Percentiles rank a stretch among this genome's conserved stretches.
phyloP scores from a whole-genome alignment of 352 stramenopile genomes.

The Phytophthora lateralis region DNA sequence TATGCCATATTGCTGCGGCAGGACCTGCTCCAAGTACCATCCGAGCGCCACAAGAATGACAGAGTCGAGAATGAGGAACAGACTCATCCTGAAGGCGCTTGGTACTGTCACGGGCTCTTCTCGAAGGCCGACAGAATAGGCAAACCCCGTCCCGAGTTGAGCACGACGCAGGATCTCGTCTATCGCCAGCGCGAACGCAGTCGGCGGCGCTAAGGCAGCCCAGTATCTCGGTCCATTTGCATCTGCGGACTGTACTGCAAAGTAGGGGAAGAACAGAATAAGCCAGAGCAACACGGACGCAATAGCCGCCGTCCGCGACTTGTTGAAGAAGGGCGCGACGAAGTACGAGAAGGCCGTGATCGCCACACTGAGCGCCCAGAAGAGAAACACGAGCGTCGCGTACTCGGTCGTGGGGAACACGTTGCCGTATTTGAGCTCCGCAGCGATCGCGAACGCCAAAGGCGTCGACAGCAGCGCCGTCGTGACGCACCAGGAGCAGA shows the following conservation, averaged over 20 bases:
- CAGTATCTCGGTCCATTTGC: constrained; percentile 52
- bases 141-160: constrained; percentile 63
- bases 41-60: constrained; percentile 82
- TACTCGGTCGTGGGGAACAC: constrained; percentile 69
- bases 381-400: constrained; percentile 68
- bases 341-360: constrained; percentile 75
- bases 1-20: constrained; percentile 92
- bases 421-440: constrained; percentile 65
- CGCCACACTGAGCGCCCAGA: constrained; percentile 60
- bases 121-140: constrained; percentile 53
- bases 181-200: constrained; percentile 68
- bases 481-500: constrained; percentile 69
- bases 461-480: constrained; percentile 54
- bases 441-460: constrained; percentile 50
- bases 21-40: constrained; percentile 93
- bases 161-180: constrained; percentile 64
- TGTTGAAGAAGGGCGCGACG: constrained; percentile 73
- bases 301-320: constrained; percentile 64
- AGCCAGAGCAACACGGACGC: constrained; percentile 74
- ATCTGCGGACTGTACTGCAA: constrained; percentile 53
- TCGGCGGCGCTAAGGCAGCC: constrained; percentile 61
- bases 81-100: constrained; percentile 54
- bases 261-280: constrained; percentile 77
- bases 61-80: constrained; percentile 78
- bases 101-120: constrained; percentile 51